Base-by-base conservation (phyloP, 106 monocot genomes). In the Xerophyta viscosa region DNA sequence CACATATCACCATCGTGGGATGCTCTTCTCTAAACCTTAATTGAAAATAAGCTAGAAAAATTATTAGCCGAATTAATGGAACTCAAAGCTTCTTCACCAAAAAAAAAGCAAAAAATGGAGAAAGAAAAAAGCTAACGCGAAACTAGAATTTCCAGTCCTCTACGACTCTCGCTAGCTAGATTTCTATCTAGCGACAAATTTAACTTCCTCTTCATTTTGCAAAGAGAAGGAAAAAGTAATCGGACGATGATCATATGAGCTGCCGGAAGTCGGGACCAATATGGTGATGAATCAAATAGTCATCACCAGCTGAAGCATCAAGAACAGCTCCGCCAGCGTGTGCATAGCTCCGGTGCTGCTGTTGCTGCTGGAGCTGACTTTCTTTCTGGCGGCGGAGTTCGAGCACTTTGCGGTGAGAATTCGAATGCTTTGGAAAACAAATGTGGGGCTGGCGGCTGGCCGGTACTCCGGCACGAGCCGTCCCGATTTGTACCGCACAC, bases 401-500 rank as follows among this genome's bases (percentile, higher is more conserved):
- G 20, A 69, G 29, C 20, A 76, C 70, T 55, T 70, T 70, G 17
- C 70, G 52, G 22, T 70, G 70, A 24, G 76, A 76, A 31, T 76
- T 76, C 0, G 76, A 76, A 59, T 76, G 76, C 66, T 66, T 53
- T 5, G 77, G 61, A 66, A 28, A 4, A 71, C 43, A 50, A 77
- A 77, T 1, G 77, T 64, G 6, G 72, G 72, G 36, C 72, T 72
- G n/a, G 65, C 58, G 4, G 65, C 72, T 17, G 72, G 72, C 0
- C 77, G 56, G 61, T 77, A 77, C 62, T 77, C 77, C 20, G 77
- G 77, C 26, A 77, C 77, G 12, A 91, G 82, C 7, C 91, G 67
- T 2, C 91, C 91, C 5, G 91, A 92, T 58, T 92, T 92, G 73
- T 65, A 92, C 31, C 86, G 62, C 29, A 91, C 86, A 18, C 91